phyloP scores from a whole-genome alignment of 2,329 filamentous ascomycete genomes.

The Talaromyces islandicus region DNA sequence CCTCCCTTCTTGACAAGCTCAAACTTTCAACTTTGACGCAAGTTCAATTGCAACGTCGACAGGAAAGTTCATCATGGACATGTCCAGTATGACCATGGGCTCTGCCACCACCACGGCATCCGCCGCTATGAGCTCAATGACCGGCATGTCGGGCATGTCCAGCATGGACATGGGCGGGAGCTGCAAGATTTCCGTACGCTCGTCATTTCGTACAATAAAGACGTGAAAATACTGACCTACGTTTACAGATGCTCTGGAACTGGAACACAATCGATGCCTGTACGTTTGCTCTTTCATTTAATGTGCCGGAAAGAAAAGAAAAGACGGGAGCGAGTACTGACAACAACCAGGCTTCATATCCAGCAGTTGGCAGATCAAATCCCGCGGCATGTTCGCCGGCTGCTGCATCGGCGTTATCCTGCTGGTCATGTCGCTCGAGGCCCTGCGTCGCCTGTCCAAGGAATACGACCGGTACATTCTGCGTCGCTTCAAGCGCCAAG shows the following conservation, averaged over 20 bases:
- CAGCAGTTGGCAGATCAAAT: conserved; percentile 62
- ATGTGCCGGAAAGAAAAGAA: background rate
- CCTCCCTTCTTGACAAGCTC: too few species aligned
- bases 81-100: background rate
- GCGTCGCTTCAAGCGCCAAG: conserved; percentile 32
- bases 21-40: background rate
- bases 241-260: conserved; percentile 68
- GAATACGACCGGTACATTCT: conserved; percentile 67
- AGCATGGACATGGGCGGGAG: conserved; percentile 14
- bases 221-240: background rate
- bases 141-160: conserved; percentile 8
- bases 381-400: conserved; percentile 66
- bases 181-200: conserved; percentile 28
- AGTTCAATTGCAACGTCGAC: background rate
- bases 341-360: conserved; percentile 57
- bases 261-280: conserved; percentile 66
- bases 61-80: conserved; percentile 2
- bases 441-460: conserved; percentile 62
- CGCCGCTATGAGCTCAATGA: conserved; percentile 10
- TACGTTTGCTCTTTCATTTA: conserved; percentile 8
- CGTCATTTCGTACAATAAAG: background rate
- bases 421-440: conserved; percentile 67
- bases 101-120: background rate
- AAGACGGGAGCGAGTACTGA: background rate
- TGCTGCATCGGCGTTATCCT: conserved; percentile 72